Evolutionary conservation across 805 yeast species (phyloP).

Genomic region (Candida loeiensis): DNA sequence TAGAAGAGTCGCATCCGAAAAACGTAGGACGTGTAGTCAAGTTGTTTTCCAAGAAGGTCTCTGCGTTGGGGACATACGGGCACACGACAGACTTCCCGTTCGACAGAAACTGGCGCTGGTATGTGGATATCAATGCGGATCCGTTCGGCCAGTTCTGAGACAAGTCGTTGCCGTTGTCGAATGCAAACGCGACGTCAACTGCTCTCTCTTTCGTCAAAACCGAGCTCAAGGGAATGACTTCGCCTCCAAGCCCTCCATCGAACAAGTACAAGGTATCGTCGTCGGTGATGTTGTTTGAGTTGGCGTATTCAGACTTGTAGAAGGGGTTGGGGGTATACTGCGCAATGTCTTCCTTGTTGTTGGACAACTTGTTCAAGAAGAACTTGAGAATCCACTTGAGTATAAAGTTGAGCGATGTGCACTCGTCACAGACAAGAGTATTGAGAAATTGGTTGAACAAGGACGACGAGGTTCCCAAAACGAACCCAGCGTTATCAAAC

Average conservation of each 20-base stretch:
- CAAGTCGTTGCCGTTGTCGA: slow-evolving; percentile 31
- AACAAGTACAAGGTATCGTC: slow-evolving; percentile 31
- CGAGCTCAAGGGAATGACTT: slow-evolving; percentile 32
- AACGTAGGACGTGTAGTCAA: slow-evolving; percentile 70
- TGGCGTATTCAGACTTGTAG: slow-evolving; percentile 26
- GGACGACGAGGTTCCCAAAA: slow-evolving; percentile 39
- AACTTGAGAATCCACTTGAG: slow-evolving; percentile 24
- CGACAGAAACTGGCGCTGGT: slow-evolving; percentile 30
- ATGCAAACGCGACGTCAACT: slow-evolving; percentile 36
- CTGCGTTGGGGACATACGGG: slow-evolving; percentile 75
- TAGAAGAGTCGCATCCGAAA: slow-evolving; percentile 75
- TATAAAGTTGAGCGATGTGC: slow-evolving; percentile 20
- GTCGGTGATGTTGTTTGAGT: slow-evolving; percentile 21
- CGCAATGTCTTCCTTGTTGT: slow-evolving; percentile 29
- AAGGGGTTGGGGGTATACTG: slow-evolving; percentile 37
- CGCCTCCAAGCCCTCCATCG: slow-evolving; percentile 41
- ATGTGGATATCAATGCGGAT: slow-evolving; percentile 27
- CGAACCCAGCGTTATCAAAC: slow-evolving; percentile 38
- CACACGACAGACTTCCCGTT: slow-evolving; percentile 60
- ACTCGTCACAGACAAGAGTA: slow-evolving; percentile 33
- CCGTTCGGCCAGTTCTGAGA: slow-evolving; percentile 35
- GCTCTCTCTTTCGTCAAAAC: slow-evolving; percentile 31
- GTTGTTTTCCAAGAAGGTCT: slow-evolving; percentile 56
- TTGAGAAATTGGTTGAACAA: slow-evolving; percentile 35
- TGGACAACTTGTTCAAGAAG: slow-evolving; percentile 26